Evolutionary conservation across 768 basidiomycete genomes (phyloP), one percentile per base, ranked within the genome.

Genomic region (Hemileccinum impolitum): DNA sequence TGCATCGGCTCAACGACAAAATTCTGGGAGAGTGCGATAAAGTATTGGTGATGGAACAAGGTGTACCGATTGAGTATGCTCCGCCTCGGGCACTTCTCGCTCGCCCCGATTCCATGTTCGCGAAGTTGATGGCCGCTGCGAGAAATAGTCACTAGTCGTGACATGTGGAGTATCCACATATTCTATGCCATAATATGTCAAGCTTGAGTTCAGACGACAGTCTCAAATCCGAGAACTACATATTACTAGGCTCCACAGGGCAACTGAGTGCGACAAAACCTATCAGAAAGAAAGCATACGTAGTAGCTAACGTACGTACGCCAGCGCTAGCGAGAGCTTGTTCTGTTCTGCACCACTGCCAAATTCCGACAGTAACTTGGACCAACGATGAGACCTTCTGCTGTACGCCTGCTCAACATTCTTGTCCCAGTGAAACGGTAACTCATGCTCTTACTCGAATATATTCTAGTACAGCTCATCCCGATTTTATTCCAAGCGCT

Each of bases 341-440:
- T 30, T 48, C 18, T 23, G 38, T 53, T 54, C 41, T 41, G 43
- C 34, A 36, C 17, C 17, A 39, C 23, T 6, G 34, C 57, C 50
- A 48, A 50, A 46, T 48, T 56, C 48, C 61, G 59, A 56, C 44
- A 21, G n/a, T 32, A 55, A 40, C 25, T 21, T 12, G 39, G n/a
- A 47, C 51, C 41, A 9, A 61, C 50, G 6, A 95, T 94, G 93
- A 78, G 85, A 56, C 85, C 92, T 9, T 81, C 90, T 36, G 70
- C 84, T 34, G 70, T 73, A 15, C 78, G 82, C 41, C 74, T 90
- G 54, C 76, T 97, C 59, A 90, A 94, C 70, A 85, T 97, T 48
- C 84, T 98, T 44, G 94, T 97, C 7, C 94, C 94, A 21, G 82
- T 97, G 42, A 98, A 98, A 75, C 79, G 94, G 83, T 90, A 61